These are phyloP conservation scores for Fusarium ramigenum DNA, from an alignment of 2,329 filamentous ascomycete genomes.

Conservation along the genomic window DNA sequence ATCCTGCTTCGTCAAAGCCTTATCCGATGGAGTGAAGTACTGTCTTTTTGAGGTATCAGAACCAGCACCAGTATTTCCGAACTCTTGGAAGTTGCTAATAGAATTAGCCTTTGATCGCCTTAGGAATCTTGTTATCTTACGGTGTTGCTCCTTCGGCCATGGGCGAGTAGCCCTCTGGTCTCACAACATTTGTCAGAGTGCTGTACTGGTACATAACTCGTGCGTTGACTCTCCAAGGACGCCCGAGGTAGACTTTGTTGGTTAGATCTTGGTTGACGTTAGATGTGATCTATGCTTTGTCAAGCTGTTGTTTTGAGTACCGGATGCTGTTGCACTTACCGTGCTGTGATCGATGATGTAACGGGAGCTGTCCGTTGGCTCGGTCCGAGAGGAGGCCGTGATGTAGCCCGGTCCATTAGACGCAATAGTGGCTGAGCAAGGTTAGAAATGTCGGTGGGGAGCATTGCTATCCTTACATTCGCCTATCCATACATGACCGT, in stretches of 20 bases:
- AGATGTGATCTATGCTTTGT: rapidly evolving
- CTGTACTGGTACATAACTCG: not conserved
- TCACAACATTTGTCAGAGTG: not conserved
- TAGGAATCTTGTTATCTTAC: rapidly evolving
- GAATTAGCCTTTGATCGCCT: not conserved
- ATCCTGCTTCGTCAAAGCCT: not conserved
- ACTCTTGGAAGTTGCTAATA: not conserved
- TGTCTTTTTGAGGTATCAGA: not conserved
- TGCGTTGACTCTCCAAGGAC: not conserved
- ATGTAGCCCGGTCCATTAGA: not conserved
- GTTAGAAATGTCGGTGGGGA: rapidly evolving
- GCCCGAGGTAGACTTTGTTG: not conserved
- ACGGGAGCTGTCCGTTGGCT: not conserved
- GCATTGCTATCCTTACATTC: not conserved
- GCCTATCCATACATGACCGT: not conserved
- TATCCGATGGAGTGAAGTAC: not conserved
- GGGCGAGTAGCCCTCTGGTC: not conserved
- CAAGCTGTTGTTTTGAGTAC: rapidly evolving
- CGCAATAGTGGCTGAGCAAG: not conserved
- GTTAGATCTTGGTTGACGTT: rapidly evolving
- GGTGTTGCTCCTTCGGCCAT: not conserved
- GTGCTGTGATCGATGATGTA: not conserved
- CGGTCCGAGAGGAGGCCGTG: not conserved
- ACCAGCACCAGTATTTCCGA: not conserved
- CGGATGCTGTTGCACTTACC: rapidly evolving